Evolutionary conservation across 768 basidiomycete species (phyloP).

Genomic region (Tylopilus sp.): DNA sequence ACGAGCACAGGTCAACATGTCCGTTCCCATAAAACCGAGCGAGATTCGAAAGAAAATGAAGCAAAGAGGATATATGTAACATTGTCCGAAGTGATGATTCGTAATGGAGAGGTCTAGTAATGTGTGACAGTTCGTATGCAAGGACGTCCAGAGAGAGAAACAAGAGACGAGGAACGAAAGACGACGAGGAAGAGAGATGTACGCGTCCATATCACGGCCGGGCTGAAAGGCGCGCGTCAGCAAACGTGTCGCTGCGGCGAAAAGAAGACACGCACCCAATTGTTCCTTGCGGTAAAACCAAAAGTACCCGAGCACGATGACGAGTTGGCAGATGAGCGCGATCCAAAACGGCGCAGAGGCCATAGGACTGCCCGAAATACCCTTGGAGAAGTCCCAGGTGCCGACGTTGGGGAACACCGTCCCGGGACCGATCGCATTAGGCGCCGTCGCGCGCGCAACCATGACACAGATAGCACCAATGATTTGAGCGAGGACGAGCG

Average conservation of each 20-base stretch:
- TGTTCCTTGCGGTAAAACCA: constrained; percentile 98
- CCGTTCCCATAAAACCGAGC: background rate
- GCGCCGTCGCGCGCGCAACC: constrained; percentile 87
- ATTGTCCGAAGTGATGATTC: background rate
- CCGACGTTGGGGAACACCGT: constrained; percentile 91
- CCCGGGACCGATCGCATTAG: constrained; percentile 83
- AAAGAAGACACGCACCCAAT: constrained; percentile 68
- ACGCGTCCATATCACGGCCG: constrained; percentile 7
- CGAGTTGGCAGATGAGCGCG: constrained; percentile 70
- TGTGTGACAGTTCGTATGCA: constrained; percentile 2
- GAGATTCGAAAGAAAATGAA: background rate
- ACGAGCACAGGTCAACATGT: background rate
- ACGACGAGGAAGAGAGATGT: background rate
- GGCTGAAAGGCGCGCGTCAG: constrained; percentile 5
- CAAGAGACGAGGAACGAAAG: background rate
- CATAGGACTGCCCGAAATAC: constrained; percentile 74
- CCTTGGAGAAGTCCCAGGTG: constrained; percentile 82
- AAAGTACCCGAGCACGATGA: constrained; percentile 91
- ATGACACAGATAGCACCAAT: constrained; percentile 90
- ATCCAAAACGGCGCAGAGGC: constrained; percentile 87
- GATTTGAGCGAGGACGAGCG: constrained; percentile 85
- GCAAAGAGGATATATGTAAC: background rate
- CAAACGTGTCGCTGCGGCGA: too few species aligned
- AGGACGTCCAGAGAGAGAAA: background rate
- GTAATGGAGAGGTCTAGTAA: background rate